phyloP scores from a whole-genome alignment of 306 rosid genomes.

The Erythrophleum fordii region DNA sequence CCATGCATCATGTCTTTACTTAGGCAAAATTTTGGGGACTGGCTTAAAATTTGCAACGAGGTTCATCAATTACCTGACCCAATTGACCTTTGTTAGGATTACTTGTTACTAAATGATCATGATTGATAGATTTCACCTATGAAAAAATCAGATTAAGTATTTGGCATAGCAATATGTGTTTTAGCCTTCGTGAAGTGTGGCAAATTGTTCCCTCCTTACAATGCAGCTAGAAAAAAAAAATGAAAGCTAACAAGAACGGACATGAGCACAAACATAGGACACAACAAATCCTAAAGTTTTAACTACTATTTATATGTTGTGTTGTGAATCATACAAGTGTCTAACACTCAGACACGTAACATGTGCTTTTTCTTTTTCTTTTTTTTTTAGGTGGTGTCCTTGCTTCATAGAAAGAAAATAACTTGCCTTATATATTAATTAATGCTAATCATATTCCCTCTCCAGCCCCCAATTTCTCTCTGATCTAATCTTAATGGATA shows the following conservation, averaged over 20 bases:
- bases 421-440: neutral
- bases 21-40: neutral
- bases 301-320: neutral
- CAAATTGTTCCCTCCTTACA: neutral
- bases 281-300: neutral
- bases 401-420: neutral
- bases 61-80: slow-evolving; percentile 16
- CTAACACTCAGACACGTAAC: neutral
- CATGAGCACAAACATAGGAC: neutral
- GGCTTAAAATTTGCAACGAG: neutral
- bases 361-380: neutral
- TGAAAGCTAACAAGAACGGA: neutral
- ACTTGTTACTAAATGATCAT: slow-evolving; percentile 4
- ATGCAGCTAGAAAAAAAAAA: neutral
- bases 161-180: neutral
- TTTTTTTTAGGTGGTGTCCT: too few relatives aligned
- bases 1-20: neutral
- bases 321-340: neutral
- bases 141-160: slow-evolving; percentile 20
- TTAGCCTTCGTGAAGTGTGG: neutral
- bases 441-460: neutral
- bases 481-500: neutral
- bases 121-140: slow-evolving; percentile 11
- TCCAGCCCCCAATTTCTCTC: neutral
- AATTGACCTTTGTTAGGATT: neutral